Evolutionary conservation across 1,284 basidiomycete species (phyloP).

Genomic region (Cryptococcus deneoformans): DNA sequence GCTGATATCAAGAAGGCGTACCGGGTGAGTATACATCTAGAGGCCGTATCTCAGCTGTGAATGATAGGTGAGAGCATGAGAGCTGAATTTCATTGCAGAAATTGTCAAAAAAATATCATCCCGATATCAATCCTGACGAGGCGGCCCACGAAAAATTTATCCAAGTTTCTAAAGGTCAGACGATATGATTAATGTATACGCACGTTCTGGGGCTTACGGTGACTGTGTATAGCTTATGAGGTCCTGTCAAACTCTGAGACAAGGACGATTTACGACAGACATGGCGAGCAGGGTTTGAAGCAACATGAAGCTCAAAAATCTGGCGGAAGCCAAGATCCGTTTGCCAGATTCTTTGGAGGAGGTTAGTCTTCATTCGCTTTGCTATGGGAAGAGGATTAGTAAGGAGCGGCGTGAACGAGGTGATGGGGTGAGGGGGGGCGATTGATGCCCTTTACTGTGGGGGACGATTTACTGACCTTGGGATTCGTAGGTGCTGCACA

Average conservation of each 20-base stretch:
- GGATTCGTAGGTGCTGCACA: slow-evolving; percentile 54
- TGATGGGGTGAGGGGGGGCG: neutral
- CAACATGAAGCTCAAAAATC: slow-evolving; percentile 64
- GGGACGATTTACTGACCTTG: neutral
- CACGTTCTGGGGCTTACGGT: neutral
- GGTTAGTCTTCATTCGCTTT: slow-evolving; percentile 50
- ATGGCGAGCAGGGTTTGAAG: slow-evolving; percentile 89
- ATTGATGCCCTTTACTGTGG: no score
- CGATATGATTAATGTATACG: neutral
- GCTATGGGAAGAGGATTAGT: neutral
- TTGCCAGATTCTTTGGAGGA: slow-evolving; percentile 84
- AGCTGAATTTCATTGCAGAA: slow-evolving; percentile 51
- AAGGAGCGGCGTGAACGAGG: neutral
- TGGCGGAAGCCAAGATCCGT: slow-evolving; percentile 74
- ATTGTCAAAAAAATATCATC: slow-evolving; percentile 86
- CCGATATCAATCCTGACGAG: slow-evolving; percentile 87
- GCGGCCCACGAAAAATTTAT: slow-evolving; percentile 81
- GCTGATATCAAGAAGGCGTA: slow-evolving; percentile 88
- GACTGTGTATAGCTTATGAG: slow-evolving; percentile 70
- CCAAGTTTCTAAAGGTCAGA: slow-evolving; percentile 77
- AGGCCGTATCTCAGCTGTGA: neutral
- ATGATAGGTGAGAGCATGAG: neutral
- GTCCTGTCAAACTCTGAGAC: slow-evolving; percentile 82
- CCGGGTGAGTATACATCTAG: slow-evolving; percentile 47
- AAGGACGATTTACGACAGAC: slow-evolving; percentile 84